Conservation (phyloP, 2,329 filamentous ascomycete species). For the Tolypocladium inflatum region DNA sequence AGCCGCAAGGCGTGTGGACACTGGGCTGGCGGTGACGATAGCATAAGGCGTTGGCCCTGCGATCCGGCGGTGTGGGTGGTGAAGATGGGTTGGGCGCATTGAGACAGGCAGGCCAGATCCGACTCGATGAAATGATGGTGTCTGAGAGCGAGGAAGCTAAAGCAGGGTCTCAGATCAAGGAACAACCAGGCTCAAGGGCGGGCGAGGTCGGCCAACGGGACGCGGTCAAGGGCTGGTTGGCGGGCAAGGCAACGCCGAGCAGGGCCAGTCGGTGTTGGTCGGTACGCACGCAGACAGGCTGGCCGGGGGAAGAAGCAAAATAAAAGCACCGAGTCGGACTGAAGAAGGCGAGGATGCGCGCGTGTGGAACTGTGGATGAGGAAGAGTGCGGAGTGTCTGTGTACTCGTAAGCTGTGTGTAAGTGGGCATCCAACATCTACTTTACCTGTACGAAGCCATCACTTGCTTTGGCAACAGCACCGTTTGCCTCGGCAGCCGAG, state of each 20-base stretch:
- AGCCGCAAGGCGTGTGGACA: neutral
- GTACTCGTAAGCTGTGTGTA: neutral
- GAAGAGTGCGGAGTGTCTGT: neutral
- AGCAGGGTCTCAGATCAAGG: neutral
- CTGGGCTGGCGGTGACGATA: neutral
- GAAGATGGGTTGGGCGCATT: slow-evolving; percentile 1
- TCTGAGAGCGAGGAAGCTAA: neutral
- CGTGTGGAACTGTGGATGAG: neutral
- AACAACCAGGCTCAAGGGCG: neutral
- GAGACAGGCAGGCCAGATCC: slow-evolving; percentile 5
- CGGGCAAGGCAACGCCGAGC: neutral
- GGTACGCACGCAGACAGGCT: neutral
- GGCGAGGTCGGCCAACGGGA: neutral
- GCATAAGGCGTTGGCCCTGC: neutral
- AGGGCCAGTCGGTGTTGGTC: neutral
- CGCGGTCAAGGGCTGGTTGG: neutral
- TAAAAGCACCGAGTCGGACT: neutral
- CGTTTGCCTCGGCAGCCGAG: neutral
- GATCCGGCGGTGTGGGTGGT: neutral
- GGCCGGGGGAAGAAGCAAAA: neutral
- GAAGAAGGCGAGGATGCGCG: neutral
- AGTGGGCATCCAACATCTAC: neutral
- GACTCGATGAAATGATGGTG: neutral
- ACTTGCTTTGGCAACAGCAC: too few relatives aligned
- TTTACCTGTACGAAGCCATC: neutral